Conservation (phyloP, 331 rosid species). For the Stylosanthes scabra region DNA sequence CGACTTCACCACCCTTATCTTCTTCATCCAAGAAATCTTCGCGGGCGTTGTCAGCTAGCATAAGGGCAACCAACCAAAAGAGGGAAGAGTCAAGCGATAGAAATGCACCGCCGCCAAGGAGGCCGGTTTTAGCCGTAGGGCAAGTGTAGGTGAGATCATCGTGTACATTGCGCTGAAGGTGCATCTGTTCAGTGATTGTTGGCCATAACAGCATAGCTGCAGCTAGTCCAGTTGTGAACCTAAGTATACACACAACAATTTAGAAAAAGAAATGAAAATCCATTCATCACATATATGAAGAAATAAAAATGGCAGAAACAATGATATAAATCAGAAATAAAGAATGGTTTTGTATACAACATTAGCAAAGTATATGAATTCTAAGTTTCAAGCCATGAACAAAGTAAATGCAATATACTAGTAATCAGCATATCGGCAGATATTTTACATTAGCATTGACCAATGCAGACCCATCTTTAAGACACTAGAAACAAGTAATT, state of each 20-base stretch:
- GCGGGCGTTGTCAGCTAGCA: conserved; percentile 82
- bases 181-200: conserved; percentile 69
- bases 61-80: conserved; percentile 82
- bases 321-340: background rate
- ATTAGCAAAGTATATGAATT: no score
- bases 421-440: background rate
- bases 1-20: conserved; percentile 26
- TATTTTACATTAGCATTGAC: background rate
- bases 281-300: background rate
- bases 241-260: conserved; percentile 16
- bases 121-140: conserved; percentile 89
- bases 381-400: background rate
- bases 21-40: conserved; percentile 80
- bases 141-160: conserved; percentile 49
- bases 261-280: background rate
- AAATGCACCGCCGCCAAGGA: conserved; percentile 90
- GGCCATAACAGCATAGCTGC: conserved; percentile 74
- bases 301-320: background rate
- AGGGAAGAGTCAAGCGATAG: conserved; percentile 81
- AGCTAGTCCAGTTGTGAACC: conserved; percentile 75
- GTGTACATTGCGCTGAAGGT: conserved; percentile 52
- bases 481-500: background rate
- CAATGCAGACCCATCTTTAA: background rate
- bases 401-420: background rate
- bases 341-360: no score